These are phyloP conservation scores for Cucumis cinereus DNA, from an alignment of 306 rosid genomes.

Conservation along the genomic window DNA sequence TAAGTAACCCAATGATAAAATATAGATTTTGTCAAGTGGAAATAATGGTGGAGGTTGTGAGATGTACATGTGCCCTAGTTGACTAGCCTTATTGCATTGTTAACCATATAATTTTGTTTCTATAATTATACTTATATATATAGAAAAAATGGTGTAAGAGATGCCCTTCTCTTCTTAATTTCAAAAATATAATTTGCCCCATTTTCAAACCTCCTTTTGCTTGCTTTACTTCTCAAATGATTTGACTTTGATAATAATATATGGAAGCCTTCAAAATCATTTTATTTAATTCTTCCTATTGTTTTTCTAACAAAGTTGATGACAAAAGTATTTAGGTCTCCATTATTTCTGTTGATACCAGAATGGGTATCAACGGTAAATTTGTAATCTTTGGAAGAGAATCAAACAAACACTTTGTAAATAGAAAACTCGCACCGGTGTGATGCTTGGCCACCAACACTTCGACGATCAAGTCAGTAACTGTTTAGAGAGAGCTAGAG, in stretches of 20 bases:
- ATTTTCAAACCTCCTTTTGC: neutral
- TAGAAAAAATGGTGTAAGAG: no score
- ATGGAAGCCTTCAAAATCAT: neutral
- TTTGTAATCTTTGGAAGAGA: no score
- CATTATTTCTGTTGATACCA: no score
- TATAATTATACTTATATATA: neutral
- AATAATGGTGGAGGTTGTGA: neutral
- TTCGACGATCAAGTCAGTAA: no score
- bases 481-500: no score
- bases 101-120: neutral
- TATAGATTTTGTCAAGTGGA: neutral
- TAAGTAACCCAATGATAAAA: neutral
- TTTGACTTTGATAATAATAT: neutral
- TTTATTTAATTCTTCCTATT: neutral
- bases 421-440: no score
- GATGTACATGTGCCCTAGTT: neutral
- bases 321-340: neutral
- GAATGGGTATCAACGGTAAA: no score
- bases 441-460: no score
- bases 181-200: neutral
- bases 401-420: no score
- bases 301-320: neutral
- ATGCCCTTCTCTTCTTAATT: neutral
- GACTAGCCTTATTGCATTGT: neutral
- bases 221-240: neutral